phyloP scores from a whole-genome alignment of 768 basidiomycete species.

The Leucosporidium yakuticum region DNA sequence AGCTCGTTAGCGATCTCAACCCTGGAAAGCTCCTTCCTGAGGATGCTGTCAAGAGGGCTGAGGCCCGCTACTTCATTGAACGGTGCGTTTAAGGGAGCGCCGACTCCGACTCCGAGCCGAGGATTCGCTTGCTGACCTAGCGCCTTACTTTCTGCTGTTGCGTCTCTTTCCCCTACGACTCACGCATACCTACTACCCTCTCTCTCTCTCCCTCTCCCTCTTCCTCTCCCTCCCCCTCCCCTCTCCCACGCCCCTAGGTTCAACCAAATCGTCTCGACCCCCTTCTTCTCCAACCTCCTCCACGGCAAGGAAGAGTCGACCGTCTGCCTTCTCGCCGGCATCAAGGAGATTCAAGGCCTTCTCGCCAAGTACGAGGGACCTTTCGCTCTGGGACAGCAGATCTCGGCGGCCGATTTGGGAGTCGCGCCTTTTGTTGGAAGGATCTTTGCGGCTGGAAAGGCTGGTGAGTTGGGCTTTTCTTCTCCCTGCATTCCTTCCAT shows the following conservation, averaged over 20 bases:
- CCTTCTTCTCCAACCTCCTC: background rate
- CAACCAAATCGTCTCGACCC: background rate
- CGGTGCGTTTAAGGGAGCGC: background rate
- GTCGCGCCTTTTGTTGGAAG: conserved; percentile 20
- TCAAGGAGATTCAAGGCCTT: conserved; percentile 8
- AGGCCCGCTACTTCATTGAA: conserved; percentile 21
- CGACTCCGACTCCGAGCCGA: too few species aligned
- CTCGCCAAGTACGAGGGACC: background rate
- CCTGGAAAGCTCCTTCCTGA: conserved; percentile 1
- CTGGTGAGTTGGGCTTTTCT: conserved; percentile 1
- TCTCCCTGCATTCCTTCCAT: too few species aligned
- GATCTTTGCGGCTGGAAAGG: background rate
- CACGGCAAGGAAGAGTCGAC: background rate
- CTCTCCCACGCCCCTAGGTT: background rate
- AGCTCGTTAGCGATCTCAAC: conserved; percentile 24
- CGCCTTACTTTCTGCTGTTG: too few species aligned
- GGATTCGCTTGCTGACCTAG: too few species aligned
- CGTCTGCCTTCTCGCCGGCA: background rate
- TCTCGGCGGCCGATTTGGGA: conserved; percentile 11
- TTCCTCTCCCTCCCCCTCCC: background rate
- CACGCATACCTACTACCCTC: background rate
- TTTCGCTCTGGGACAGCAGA: conserved; percentile 21
- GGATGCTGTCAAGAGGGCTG: conserved; percentile 8
- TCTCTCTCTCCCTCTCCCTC: background rate
- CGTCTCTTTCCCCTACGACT: too few species aligned